Base-by-base conservation (phyloP, 2,329 filamentous ascomycete genomes). In the Clonostachys rhizophaga region DNA sequence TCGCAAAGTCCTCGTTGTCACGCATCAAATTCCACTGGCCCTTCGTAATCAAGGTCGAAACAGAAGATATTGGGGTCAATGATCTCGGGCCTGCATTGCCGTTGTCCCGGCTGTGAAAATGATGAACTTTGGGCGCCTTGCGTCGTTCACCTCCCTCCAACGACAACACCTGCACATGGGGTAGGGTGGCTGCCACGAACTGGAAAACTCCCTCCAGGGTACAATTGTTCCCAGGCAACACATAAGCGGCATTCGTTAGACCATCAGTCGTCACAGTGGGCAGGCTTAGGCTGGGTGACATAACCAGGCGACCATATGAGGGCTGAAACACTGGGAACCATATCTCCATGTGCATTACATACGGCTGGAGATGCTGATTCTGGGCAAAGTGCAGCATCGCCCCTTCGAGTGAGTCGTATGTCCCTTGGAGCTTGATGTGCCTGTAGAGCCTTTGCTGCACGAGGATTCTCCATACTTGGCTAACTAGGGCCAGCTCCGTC, bases 21-120 rank as follows among this genome's bases (percentile, higher is more conserved):
- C 86, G 74, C 62, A 89, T 85, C 30, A 90, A 72, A 58, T 90
- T 90, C 86, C 86, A 91, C 54, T 89, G 84, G 7, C 86, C 86
- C 55, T 86, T 83, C 63, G 86, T 85, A 40, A 89, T 79, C 17
- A 90, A 72, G 1, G 84, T 88, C 46, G 76, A 76, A 34, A 90
- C 76, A 4, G 57, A 43, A 6, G 42, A 18, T 35, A 47, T 40
- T 42, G 47, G 16, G 49, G 49, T 17, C 42, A 44, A 37, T 39
- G 36, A 39, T 41, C 30, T 45, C 18, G 16, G 10, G 12, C 11
- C 14, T 30, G 17, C 40, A n/a, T 49, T 45, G 35, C 55, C 48
- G 17, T 48, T 46, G 42, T 50, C 52, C 30, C 52, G 53, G 18
- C 55, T 55, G 18, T 58, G 50, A 43, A 66, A 68, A 46, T 68